Conservation (phyloP, 108 stramenopile species). For the Parmales sp. region DNA sequence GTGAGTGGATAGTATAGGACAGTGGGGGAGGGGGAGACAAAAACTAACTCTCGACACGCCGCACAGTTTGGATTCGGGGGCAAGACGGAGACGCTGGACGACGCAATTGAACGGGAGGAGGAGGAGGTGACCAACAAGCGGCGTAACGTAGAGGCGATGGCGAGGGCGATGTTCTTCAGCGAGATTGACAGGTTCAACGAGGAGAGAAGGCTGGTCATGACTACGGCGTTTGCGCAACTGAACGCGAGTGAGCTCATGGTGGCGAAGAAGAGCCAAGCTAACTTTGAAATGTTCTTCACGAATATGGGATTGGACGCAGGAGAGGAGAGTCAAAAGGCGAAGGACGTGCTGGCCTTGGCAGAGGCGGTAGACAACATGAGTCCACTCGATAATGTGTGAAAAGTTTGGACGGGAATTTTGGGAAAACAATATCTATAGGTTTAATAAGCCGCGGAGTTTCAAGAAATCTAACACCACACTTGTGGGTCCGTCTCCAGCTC, state of each 20-base stretch:
- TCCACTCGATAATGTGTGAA: no score
- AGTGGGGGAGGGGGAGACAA: slow-evolving; percentile 1
- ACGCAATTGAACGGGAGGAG: slow-evolving; percentile 1
- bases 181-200: slow-evolving; percentile 10
- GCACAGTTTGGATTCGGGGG: not conserved
- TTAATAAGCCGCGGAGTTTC: no score
- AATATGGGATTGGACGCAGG: not conserved
- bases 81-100: slow-evolving; percentile 3
- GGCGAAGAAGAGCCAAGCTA: not conserved
- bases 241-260: not conserved
- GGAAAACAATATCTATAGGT: no score
- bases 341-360: not conserved
- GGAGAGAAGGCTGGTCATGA: not conserved
- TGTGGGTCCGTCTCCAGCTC: no score
- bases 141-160: slow-evolving; percentile 6
- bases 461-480: no score
- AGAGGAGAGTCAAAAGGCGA: not conserved
- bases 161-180: slow-evolving; percentile 1
- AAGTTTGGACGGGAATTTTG: no score
- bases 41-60: not conserved
- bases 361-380: not conserved
- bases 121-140: not conserved
- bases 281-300: not conserved
- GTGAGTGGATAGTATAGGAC: no score
- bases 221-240: not conserved